Percentiles rank a stretch among this genome's conserved stretches.
Conservation (phyloP, 257 asterid species). For the Solanum peruvianum region DNA sequence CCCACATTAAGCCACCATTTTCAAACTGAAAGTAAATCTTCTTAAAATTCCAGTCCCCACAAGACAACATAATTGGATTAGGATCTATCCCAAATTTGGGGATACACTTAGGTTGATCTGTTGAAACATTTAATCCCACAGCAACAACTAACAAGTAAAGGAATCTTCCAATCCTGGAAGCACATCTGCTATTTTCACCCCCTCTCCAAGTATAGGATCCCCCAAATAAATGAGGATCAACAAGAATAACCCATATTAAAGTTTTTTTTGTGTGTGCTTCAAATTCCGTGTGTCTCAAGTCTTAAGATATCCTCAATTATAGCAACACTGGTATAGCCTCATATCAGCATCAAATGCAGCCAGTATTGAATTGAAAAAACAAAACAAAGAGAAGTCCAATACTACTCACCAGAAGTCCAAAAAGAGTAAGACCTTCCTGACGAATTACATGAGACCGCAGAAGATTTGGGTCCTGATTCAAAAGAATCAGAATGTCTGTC, state of each 20-base stretch:
- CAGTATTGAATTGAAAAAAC: neutral
- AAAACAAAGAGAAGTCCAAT: neutral
- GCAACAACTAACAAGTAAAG: neutral
- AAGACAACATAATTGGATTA: neutral
- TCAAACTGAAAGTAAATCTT: neutral
- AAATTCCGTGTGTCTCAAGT: neutral
- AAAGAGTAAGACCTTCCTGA: slow-evolving; percentile 61
- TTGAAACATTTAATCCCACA: neutral
- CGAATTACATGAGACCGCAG: slow-evolving; percentile 62
- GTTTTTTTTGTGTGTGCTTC: neutral
- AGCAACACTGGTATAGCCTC: neutral
- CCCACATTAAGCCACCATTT: neutral
- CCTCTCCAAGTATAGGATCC: neutral
- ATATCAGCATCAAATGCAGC: neutral
- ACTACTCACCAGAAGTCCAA: slow-evolving; percentile 74
- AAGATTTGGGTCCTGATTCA: slow-evolving; percentile 75
- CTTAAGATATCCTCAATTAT: neutral
- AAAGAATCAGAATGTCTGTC: slow-evolving; percentile 84
- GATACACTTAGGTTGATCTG: neutral
- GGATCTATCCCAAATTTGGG: neutral
- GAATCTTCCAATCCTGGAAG: neutral
- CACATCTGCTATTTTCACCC: neutral
- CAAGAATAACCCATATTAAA: neutral
- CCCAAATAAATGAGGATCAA: neutral
- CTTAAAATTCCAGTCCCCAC: neutral